A percentile compares a stretch with the other conserved stretches of the same genome.
Conservation (phyloP, 257 asterid species). For the Cinchona pubescens region DNA sequence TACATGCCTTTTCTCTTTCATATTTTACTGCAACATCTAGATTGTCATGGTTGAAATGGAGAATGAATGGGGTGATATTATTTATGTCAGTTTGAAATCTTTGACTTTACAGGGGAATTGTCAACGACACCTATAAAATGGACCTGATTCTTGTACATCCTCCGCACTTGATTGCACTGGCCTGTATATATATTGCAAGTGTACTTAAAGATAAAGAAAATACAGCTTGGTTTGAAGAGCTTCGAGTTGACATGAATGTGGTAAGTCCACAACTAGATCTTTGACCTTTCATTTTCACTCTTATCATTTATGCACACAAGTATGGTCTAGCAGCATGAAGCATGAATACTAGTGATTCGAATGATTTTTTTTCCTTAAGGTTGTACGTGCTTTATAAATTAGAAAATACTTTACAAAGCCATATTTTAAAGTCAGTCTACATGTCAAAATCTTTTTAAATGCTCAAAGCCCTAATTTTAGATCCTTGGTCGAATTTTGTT, state of each 20-base stretch:
- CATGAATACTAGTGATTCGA: not conserved
- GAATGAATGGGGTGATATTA: not conserved
- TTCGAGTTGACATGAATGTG: conserved; percentile 90
- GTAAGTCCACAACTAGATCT: conserved; percentile 36
- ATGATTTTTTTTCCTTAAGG: not conserved
- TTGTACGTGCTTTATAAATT: not conserved
- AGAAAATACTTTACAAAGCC: too few relatives aligned
- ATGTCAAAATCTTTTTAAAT: too few relatives aligned
- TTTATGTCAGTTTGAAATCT: conserved; percentile 16
- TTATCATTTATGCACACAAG: not conserved
- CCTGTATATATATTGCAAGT: conserved; percentile 82
- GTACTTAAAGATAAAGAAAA: conserved; percentile 85
- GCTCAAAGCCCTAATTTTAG: too few relatives aligned
- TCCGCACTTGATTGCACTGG: conserved; percentile 84
- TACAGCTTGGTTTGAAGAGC: conserved; percentile 99
- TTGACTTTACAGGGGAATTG: conserved; percentile 63
- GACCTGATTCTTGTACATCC: conserved; percentile 87
- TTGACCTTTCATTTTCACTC: not conserved
- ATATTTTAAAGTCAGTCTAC: too few relatives aligned
- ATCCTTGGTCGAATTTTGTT: too few relatives aligned
- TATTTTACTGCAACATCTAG: not conserved
- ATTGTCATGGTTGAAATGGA: not conserved
- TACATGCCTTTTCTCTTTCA: not conserved
- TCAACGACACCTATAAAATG: conserved; percentile 93
- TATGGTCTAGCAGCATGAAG: conserved; percentile 2